Conservation (phyloP, 345 rosid genomes). For the Laguncularia racemosa region DNA sequence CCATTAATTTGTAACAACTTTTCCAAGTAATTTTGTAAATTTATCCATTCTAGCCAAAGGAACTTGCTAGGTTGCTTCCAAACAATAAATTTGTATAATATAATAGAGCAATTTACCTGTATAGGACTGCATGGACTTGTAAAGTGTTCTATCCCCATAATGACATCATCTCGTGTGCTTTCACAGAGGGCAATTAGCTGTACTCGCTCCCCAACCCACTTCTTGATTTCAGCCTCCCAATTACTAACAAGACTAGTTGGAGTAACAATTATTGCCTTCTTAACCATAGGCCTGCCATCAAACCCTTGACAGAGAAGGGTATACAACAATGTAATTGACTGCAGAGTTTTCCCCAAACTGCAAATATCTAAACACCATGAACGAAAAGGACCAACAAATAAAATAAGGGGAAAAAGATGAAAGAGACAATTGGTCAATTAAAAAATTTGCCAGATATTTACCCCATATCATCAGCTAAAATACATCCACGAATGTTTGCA, state of each 20-base stretch:
- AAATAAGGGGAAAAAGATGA: background rate
- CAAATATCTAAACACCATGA: conserved; percentile 17
- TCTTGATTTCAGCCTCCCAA: conserved; percentile 95
- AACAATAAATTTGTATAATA: too few relatives aligned
- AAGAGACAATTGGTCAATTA: background rate
- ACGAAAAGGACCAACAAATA: background rate
- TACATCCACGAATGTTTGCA: conserved; percentile 71
- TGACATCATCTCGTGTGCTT: conserved; percentile 88
- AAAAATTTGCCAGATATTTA: conserved; percentile 21
- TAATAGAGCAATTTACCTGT: conserved; percentile 49
- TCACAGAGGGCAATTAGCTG: conserved; percentile 90
- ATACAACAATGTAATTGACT: conserved; percentile 81
- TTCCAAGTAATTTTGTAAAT: too few relatives aligned
- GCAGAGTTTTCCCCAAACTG: conserved; percentile 98
- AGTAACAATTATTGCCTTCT: conserved; percentile 84
- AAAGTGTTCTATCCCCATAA: conserved; percentile 83
- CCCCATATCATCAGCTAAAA: conserved; percentile 99
- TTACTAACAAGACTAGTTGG: conserved; percentile 99
- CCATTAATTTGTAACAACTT: too few relatives aligned
- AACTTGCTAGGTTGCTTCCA: too few relatives aligned
- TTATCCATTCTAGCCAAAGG: too few relatives aligned
- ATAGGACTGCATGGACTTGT: conserved; percentile 47
- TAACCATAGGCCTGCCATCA: conserved; percentile 93
- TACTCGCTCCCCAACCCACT: conserved; percentile 94
- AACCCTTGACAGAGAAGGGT: conserved; percentile 89